Evolutionary conservation across 352 stramenopile genomes (phyloP).

Genomic region (Phytophthora lateralis): DNA sequence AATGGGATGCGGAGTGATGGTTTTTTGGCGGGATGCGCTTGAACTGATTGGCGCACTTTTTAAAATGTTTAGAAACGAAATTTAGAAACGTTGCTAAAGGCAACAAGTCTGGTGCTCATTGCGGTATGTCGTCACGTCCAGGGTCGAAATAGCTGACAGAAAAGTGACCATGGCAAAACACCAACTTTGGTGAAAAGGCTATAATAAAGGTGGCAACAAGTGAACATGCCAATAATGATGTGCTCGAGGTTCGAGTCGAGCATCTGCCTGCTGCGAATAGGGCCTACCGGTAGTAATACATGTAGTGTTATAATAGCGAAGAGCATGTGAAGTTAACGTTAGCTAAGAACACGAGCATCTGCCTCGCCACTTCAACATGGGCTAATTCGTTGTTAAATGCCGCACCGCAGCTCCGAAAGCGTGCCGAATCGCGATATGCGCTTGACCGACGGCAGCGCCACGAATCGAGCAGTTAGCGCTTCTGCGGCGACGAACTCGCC

Average conservation of each 20-base stretch:
- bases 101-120: no score
- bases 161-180: no score
- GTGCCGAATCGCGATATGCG: slow-evolving; percentile 37
- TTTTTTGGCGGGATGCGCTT: slow-evolving; percentile 18
- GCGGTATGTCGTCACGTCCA: no score
- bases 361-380: slow-evolving; percentile 5
- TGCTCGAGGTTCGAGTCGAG: no score
- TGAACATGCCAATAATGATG: no score
- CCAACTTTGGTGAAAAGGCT: no score
- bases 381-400: slow-evolving; percentile 12
- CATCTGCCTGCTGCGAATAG: no score
- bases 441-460: slow-evolving; percentile 37
- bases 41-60: background rate
- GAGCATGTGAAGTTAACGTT: no score
- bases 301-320: no score
- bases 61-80: slow-evolving; percentile 6
- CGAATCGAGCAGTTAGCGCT: slow-evolving; percentile 39
- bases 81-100: background rate
- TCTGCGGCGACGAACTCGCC: slow-evolving; percentile 39
- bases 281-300: no score
- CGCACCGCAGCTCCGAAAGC: slow-evolving; percentile 34
- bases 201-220: no score
- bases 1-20: background rate
- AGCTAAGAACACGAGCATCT: background rate
- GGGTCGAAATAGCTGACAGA: no score